Conservation (phyloP, 2,329 filamentous ascomycete genomes). For the Aspergillus sp. region DNA sequence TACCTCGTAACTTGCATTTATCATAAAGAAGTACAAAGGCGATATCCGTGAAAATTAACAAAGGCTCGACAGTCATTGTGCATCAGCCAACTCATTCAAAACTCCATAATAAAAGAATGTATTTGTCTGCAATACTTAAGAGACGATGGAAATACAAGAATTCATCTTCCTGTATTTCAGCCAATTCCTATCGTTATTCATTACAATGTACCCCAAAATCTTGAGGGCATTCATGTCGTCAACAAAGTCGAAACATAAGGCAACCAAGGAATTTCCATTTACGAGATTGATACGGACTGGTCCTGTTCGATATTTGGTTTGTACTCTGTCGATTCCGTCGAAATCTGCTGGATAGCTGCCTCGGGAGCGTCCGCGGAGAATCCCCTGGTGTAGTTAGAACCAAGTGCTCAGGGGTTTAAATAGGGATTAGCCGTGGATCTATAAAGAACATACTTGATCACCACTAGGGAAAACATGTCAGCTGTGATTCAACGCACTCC, state of each 20-base stretch:
- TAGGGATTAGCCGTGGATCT: neutral
- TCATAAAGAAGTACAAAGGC: neutral
- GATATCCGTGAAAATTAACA: neutral
- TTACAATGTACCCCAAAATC: neutral
- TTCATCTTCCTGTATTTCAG: neutral
- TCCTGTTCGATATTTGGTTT: constrained; percentile 75
- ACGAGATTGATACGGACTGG: constrained; percentile 57
- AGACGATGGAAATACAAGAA: neutral
- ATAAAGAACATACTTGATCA: constrained; percentile 41
- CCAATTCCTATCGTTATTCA: constrained; percentile 4
- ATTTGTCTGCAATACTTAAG: neutral
- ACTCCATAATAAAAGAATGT: neutral
- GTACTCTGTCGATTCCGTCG: constrained; percentile 61
- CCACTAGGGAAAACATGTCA: constrained; percentile 27
- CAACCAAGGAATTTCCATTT: neutral
- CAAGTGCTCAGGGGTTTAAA: constrained; percentile 5
- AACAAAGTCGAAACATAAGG: neutral
- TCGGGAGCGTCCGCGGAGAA: constrained; percentile 74
- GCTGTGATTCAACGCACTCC: neutral
- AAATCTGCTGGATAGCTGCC: constrained; percentile 66
- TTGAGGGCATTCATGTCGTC: neutral
- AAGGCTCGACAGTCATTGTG: neutral
- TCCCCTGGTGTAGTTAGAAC: constrained; percentile 53
- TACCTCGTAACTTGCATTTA: neutral
- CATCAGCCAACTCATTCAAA: neutral